A percentile compares a stretch with the other conserved stretches of the same genome.
Conservation (phyloP, 1,284 basidiomycete species). For the Pascua guehoae region DNA sequence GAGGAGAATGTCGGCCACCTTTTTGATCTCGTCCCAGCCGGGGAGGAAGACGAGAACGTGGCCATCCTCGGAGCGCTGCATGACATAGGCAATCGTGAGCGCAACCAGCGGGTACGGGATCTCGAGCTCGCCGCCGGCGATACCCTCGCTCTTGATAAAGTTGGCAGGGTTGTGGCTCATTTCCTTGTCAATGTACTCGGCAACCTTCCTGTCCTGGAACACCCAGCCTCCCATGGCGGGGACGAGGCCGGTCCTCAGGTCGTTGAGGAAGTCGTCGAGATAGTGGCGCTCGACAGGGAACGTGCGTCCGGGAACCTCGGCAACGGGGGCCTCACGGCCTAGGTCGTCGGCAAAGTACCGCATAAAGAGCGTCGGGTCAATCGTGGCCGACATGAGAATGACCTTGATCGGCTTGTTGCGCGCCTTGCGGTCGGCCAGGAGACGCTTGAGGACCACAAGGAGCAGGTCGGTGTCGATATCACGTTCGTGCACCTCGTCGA, state of each 20-base stretch:
- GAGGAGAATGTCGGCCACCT: slow-evolving; percentile 67
- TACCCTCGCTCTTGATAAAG: slow-evolving; percentile 32
- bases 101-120: slow-evolving; percentile 80
- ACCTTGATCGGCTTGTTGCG: slow-evolving; percentile 78
- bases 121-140: slow-evolving; percentile 64
- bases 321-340: slow-evolving; percentile 66
- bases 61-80: slow-evolving; percentile 71
- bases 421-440: slow-evolving; percentile 71
- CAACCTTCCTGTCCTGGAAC: slow-evolving; percentile 66
- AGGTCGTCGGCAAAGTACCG: slow-evolving; percentile 69
- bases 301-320: slow-evolving; percentile 86
- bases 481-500: slow-evolving; percentile 95
- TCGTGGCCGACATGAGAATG: slow-evolving; percentile 93
- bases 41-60: slow-evolving; percentile 79
- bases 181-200: slow-evolving; percentile 72
- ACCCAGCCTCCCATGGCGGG: slow-evolving; percentile 60
- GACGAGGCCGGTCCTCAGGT: slow-evolving; percentile 51
- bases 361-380: slow-evolving; percentile 85
- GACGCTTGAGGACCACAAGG: slow-evolving; percentile 83
- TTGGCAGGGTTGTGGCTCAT: slow-evolving; percentile 51
- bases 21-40: slow-evolving; percentile 72
- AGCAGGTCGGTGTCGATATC: slow-evolving; percentile 92
- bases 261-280: slow-evolving; percentile 71
- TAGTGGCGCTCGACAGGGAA: slow-evolving; percentile 81
- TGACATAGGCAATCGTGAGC: slow-evolving; percentile 73